Base-by-base conservation (phyloP, 108 stramenopile species). In the Skeletonema potamos region DNA sequence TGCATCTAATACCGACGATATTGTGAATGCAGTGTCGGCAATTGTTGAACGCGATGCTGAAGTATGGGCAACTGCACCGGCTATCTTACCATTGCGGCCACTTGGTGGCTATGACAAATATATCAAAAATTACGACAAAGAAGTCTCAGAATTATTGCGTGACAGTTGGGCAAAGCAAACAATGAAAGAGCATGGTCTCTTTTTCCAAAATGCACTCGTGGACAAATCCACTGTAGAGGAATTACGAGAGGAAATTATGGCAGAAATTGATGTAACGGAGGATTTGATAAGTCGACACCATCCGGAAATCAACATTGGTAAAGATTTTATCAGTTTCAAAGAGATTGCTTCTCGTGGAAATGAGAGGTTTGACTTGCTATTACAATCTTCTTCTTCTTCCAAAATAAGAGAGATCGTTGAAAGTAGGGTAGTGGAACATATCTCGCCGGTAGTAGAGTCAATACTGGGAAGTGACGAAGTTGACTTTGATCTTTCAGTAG, bases 401-500 rank as follows among this genome's bases (percentile, higher is more conserved):
- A 44, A 33, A 3, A 62, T 55, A 17, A 54, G 54, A 4, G 5
- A 41, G 1, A 66, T 83, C 62, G 55, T 83, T 11, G 34, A 66
- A 17, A 63, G 54, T 22, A 11, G 30, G 28, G 59, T 66, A 30
- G 37, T 80, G 28, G 18, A 48, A 27, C 66, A 54, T 18, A 56
- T 82, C 29, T 20, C 56, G 27, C 29, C 43, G 1, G 15, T 73
- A 15, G 28, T 80, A n/a, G 44, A 66, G 37, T 18, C 17, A 13
- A 57, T 68, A 36, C 27, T 79, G 61, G 28, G 44, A 22, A 60
- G 73, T 39, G 46, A 70, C 29, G 78, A 79, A 27, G 26, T 85
- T 41, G 82, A 87, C 32, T 85, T 83, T 73, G 87, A 88, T 70
- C 48, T 88, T 12, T 84, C 84, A 24, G 64, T 89, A 11, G 72